A percentile compares a stretch with the other conserved stretches of the same genome.
Conservation (phyloP, 148 eudicot genomes). For the Fagopyrum tataricum region DNA sequence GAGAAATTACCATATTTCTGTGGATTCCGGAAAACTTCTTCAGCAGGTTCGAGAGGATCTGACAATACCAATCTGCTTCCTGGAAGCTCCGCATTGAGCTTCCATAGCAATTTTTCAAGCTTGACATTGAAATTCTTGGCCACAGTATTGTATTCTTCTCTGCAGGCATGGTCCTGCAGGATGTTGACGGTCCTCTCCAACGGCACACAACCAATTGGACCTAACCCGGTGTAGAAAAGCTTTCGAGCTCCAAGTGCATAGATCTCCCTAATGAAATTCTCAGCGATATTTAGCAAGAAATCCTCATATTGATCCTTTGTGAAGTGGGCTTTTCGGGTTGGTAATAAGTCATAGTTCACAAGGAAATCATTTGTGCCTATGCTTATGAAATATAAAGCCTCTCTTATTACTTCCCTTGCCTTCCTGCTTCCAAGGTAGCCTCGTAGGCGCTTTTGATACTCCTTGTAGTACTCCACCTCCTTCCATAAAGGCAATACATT, state of each 20-base stretch:
- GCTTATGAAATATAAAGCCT: conserved; percentile 13
- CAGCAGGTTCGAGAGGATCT: neutral
- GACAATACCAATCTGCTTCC: conserved; percentile 6
- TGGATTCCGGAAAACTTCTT: neutral
- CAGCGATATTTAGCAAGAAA: conserved; percentile 5
- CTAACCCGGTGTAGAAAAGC: conserved; percentile 5
- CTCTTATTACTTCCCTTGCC: conserved; percentile 8
- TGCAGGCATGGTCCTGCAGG: neutral
- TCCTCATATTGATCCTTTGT: conserved; percentile 5
- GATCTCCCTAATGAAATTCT: conserved; percentile 10
- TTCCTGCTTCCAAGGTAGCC: conserved; percentile 10
- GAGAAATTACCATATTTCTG: conserved; percentile 3
- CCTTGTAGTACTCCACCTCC: conserved; percentile 22
- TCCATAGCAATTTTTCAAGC: neutral
- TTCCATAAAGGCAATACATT: conserved; percentile 19
- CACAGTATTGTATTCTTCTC: conserved; percentile 12
- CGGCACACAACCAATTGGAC: conserved; percentile 16
- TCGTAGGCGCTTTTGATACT: conserved; percentile 14
- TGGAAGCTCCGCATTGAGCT: conserved; percentile 9
- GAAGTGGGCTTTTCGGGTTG: conserved; percentile 5
- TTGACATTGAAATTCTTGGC: conserved; percentile 15
- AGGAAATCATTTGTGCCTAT: conserved; percentile 20
- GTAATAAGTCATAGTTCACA: conserved; percentile 14
- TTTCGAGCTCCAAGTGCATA: conserved; percentile 16
- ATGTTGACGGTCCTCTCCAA: conserved; percentile 15